These are phyloP conservation scores for Verbascum thapsus DNA, from an alignment of 257 asterid species.

Conservation along the genomic window DNA sequence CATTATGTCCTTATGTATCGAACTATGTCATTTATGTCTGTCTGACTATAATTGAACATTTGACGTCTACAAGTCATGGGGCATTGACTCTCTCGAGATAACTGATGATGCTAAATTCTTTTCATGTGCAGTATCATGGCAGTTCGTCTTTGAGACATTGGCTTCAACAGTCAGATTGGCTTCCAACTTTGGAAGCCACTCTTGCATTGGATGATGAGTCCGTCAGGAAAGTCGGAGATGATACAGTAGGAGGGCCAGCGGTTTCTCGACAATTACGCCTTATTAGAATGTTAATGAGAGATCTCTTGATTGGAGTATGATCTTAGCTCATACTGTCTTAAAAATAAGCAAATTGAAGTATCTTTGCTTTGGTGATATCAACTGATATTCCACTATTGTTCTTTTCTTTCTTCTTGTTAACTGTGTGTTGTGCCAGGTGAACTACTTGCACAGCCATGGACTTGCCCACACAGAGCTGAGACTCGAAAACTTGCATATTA, in stretches of 20 bases:
- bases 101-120: constrained; percentile 21
- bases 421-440: constrained; percentile 59
- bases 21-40: constrained; percentile 9
- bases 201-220: constrained; percentile 91
- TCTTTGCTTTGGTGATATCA: background rate
- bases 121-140: constrained; percentile 74
- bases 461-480: constrained; percentile 95
- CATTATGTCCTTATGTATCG: background rate
- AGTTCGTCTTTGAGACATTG: constrained; percentile 93
- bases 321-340: constrained; percentile 19
- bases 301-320: constrained; percentile 88
- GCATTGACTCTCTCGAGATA: constrained; percentile 19
- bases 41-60: constrained; percentile 9
- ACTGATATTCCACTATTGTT: constrained; percentile 20
- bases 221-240: constrained; percentile 86
- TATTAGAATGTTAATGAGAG: constrained; percentile 87
- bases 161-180: constrained; percentile 97
- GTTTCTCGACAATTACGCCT: constrained; percentile 82
- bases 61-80: constrained; percentile 5
- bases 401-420: background rate
- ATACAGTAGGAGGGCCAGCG: constrained; percentile 89
- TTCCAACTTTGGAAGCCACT: constrained; percentile 92
- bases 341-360: constrained; percentile 3
- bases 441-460: constrained; percentile 95
- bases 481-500: constrained; percentile 86